These are phyloP conservation scores for Musa schizocarpa DNA, from an alignment of 176 grass and related monocot species.

Conservation along the genomic window DNA sequence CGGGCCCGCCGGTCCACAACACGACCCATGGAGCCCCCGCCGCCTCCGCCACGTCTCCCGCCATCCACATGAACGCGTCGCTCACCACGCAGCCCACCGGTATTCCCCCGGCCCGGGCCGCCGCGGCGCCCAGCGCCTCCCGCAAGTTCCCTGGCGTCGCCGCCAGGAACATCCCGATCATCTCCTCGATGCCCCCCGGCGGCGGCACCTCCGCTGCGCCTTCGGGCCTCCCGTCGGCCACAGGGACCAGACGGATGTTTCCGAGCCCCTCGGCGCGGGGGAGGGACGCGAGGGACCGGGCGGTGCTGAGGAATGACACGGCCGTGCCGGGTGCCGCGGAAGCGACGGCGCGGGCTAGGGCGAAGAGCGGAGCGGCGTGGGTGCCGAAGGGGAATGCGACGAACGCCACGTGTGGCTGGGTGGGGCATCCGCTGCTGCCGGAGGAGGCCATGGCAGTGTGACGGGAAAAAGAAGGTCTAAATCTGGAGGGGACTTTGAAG, in stretches of 20 bases:
- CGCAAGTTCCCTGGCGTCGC: neutral
- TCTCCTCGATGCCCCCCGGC: neutral
- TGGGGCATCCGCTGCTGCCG: neutral
- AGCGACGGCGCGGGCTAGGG: conserved; percentile 22
- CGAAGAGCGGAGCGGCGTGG: conserved; percentile 11
- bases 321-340: neutral
- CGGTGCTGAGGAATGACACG: conserved; percentile 27
- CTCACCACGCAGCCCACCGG: conserved; percentile 19
- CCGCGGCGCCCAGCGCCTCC: conserved; percentile 12
- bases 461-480: no score
- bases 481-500: no score
- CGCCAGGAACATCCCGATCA: conserved; percentile 24
- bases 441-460: neutral
- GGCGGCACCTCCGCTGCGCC: neutral
- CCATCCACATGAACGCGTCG: conserved; percentile 28
- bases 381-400: conserved; percentile 25
- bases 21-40: conserved; percentile 8
- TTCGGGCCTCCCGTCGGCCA: conserved; percentile 7
- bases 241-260: conserved; percentile 16
- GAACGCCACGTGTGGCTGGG: conserved; percentile 20
- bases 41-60: neutral
- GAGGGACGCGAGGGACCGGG: conserved; percentile 13
- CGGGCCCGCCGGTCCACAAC: conserved; percentile 16
- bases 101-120: neutral
- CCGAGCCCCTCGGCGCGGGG: neutral